Percentiles rank a stretch among this genome's conserved stretches.
Evolutionary conservation across 257 asterid genomes (phyloP).

Genomic region (Solanum boliviense): DNA sequence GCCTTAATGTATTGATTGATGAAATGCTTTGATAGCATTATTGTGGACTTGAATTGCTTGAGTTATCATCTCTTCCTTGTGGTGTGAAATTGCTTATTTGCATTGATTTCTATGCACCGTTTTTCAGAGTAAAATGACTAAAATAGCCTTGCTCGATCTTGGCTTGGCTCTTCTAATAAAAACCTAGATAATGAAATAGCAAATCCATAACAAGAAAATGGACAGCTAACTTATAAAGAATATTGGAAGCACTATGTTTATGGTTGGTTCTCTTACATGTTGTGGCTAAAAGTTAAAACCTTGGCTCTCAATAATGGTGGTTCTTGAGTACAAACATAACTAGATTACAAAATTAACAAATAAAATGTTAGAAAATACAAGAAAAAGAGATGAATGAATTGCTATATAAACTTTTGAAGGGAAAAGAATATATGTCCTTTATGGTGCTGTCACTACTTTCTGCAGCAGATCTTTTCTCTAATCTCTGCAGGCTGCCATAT

Average conservation of each 20-base stretch:
- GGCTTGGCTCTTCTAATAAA: not conserved
- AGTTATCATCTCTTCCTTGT: no score
- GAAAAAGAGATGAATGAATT: constrained; percentile 28
- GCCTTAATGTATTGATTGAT: no score
- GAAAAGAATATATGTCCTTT: constrained; percentile 26
- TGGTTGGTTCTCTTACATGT: constrained; percentile 15
- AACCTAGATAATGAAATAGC: not conserved
- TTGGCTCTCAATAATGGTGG: constrained; percentile 2
- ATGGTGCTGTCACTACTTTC: constrained; percentile 10
- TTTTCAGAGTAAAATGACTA: not conserved
- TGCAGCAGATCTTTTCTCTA: not conserved
- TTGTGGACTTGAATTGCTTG: no score
- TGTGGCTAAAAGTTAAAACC: not conserved
- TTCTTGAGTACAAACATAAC: constrained; percentile 23
- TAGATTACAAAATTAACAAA: constrained; percentile 33
- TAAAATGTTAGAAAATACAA: constrained; percentile 4
- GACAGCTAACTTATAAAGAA: not conserved
- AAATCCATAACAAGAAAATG: not conserved
- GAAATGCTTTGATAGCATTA: no score
- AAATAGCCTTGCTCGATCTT: no score
- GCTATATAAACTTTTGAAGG: constrained; percentile 31
- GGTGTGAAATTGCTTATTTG: no score
- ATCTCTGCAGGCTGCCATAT: constrained; percentile 18
- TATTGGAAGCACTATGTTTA: not conserved
- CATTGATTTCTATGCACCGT: not conserved